Evolutionary conservation across 2,329 filamentous ascomycete genomes (phyloP).

Genomic region (Scytalidium lignicola): DNA sequence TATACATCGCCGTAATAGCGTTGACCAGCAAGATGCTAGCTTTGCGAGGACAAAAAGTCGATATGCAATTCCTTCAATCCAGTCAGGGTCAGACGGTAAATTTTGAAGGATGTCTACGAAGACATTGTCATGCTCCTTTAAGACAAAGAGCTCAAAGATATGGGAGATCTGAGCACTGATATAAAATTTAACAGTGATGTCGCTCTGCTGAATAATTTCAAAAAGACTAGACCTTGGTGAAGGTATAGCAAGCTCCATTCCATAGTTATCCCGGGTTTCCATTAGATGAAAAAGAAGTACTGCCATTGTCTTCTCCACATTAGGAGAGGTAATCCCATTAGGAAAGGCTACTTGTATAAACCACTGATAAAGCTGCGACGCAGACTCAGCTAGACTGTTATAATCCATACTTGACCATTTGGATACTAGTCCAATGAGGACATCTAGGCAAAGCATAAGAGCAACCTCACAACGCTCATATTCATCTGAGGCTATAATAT

Average conservation of each 20-base stretch:
- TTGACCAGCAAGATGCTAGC: constrained; percentile 79
- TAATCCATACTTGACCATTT: constrained; percentile 17
- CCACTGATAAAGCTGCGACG: constrained; percentile 73
- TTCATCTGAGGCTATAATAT: constrained; percentile 48
- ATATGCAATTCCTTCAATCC: constrained; percentile 78
- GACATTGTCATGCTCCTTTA: constrained; percentile 76
- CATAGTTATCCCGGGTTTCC: constrained; percentile 62
- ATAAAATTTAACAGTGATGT: constrained; percentile 69
- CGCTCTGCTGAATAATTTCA: constrained; percentile 60
- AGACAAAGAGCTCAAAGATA: constrained; percentile 77
- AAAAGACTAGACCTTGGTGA: constrained; percentile 68
- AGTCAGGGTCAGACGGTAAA: constrained; percentile 67
- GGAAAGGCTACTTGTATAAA: constrained; percentile 64
- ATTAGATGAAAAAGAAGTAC: constrained; percentile 67
- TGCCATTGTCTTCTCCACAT: constrained; percentile 62
- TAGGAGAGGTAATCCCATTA: constrained; percentile 64
- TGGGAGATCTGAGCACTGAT: constrained; percentile 64
- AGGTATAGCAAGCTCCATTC: constrained; percentile 30
- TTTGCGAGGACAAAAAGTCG: constrained; percentile 71
- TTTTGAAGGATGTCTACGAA: constrained; percentile 78
- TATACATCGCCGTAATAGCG: constrained; percentile 76
- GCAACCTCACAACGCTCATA: constrained; percentile 72
- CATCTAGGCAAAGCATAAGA: constrained; percentile 59
- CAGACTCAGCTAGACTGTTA: constrained; percentile 56
- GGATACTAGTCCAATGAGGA: constrained; percentile 48